Evolutionary conservation across 1,284 basidiomycete genomes (phyloP), one percentile per base, ranked within the genome.

Genomic region (Hymenochaete sp.): DNA sequence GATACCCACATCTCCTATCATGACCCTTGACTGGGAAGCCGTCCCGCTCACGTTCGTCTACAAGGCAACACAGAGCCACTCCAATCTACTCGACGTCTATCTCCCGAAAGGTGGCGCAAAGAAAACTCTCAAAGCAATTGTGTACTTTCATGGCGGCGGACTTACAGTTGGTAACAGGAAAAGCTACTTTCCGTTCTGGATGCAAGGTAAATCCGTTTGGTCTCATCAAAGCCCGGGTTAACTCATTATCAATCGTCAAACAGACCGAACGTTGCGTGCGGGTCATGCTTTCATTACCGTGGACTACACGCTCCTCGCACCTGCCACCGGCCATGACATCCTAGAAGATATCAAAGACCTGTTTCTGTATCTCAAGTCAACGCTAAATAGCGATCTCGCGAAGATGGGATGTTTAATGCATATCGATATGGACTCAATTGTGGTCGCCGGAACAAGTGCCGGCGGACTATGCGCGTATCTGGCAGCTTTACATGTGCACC

Each of bases 111-210:
- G 16, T 4, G 11, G 50, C 39, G 36, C 39, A 32, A 16, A 14
- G 11, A 26, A 33, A 41, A 28, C 26, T 7, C 47, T 69, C 2
- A 71, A 76, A 31, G 65, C 68, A 2, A 57, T 82, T 1, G 56
- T 82, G 3, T 81, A 75, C 57, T 82, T 80, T 49, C 79, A 82
- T 53, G 79, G 72, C 6, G 79, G 79, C 9, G 77, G 77, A 3
- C 58, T 82, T 24, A 70, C 73, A 0, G 74, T 75, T 11, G 79
- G 78, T 3, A 72, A 73, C 49, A 66, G 71, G 41, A 56, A 54
- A 27, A 75, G 72, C 56, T 81, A 77, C 74, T 75, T 80, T 56
- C 79, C 79, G 2, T 52, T 45, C 16, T 82, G 79, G 79, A 61
- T 82, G 14, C 60, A 71, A 39, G 66, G 79, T 81, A 39, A 14